Percentiles rank a stretch among this genome's conserved stretches.
These are phyloP conservation scores for Arachnomyces sp. DNA, from an alignment of 2,329 filamentous ascomycete genomes.

Conservation along the genomic window DNA sequence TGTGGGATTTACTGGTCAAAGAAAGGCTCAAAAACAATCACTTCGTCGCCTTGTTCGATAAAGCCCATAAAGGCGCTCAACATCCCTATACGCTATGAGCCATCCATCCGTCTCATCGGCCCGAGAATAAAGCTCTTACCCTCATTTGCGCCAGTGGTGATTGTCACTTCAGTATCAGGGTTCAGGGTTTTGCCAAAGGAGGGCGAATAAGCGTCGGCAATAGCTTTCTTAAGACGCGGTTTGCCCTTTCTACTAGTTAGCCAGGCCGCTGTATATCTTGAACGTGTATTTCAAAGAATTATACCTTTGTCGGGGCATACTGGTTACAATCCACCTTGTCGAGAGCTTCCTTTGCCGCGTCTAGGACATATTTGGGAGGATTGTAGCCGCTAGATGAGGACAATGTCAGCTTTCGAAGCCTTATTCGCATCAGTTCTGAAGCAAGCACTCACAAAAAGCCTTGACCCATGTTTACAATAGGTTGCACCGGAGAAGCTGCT, in stretches of 20 bases:
- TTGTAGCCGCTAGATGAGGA: slow-evolving; percentile 63
- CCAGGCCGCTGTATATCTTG: not conserved
- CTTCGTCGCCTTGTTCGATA: slow-evolving; percentile 87
- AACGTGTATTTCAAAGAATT: slow-evolving; percentile 1
- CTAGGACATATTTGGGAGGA: slow-evolving; percentile 79
- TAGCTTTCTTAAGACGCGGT: slow-evolving; percentile 82
- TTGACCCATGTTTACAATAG: slow-evolving; percentile 64
- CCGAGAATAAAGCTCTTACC: slow-evolving; percentile 19
- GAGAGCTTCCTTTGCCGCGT: slow-evolving; percentile 84
- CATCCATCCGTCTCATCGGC: not conserved
- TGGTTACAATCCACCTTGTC: slow-evolving; percentile 95
- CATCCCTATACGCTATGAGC: slow-evolving; percentile 54
- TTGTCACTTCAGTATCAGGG: slow-evolving; percentile 85
- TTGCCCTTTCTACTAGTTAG: slow-evolving; percentile 52
- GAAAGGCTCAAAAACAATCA: slow-evolving; percentile 97
- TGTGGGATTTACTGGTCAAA: slow-evolving; percentile 72
- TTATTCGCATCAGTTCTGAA: not conserved
- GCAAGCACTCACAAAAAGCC: slow-evolving; percentile 44
- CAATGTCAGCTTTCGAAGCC: not conserved
- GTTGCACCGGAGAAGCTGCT: slow-evolving; percentile 55
- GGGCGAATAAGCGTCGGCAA: slow-evolving; percentile 85
- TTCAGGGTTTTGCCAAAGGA: slow-evolving; percentile 76
- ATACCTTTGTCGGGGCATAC: slow-evolving; percentile 83
- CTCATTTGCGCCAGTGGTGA: slow-evolving; percentile 64
- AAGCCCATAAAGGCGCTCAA: slow-evolving; percentile 97